These are phyloP conservation scores for Dryadomyces quercus-mongolicae DNA, from an alignment of 2,329 filamentous ascomycete species.

Conservation along the genomic window DNA sequence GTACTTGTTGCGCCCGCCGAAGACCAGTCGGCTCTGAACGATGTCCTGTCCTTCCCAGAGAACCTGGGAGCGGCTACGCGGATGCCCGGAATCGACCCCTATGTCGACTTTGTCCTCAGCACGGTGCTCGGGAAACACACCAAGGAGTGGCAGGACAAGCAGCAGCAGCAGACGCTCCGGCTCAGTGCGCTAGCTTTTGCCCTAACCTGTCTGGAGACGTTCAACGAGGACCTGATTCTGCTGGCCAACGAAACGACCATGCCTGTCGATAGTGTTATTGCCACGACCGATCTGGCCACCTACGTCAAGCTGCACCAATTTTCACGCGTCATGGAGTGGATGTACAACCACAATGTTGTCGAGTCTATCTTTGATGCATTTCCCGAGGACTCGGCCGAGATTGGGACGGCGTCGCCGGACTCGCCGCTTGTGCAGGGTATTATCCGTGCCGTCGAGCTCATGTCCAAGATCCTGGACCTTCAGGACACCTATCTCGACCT, in stretches of 20 bases:
- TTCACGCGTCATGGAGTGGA: constrained; percentile 91
- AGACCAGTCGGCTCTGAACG: constrained; percentile 50
- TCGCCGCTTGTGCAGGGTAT: constrained; percentile 75
- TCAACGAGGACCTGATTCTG: constrained; percentile 88
- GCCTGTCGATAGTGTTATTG: constrained; percentile 62
- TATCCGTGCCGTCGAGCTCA: constrained; percentile 68
- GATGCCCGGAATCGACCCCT: constrained; percentile 74
- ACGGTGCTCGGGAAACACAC: constrained; percentile 59
- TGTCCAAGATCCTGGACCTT: constrained; percentile 71
- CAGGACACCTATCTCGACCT: constrained; percentile 89
- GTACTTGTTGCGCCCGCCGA: constrained; percentile 56
- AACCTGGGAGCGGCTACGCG: constrained; percentile 66
- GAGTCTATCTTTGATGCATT: constrained; percentile 65
- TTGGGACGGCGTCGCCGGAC: constrained; percentile 60
- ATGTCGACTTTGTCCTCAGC: constrained; percentile 82
- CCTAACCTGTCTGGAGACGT: constrained; percentile 63
- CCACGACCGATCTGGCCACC: constrained; percentile 58
- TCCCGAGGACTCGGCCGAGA: constrained; percentile 60
- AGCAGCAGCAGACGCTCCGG: constrained; percentile 59
- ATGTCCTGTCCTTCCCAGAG: constrained; percentile 78
- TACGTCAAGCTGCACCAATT: constrained; percentile 91
- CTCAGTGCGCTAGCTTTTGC: constrained; percentile 79
- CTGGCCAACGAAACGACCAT: constrained; percentile 71
- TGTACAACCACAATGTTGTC: constrained; percentile 87
- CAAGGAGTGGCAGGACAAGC: constrained; percentile 40